Evolutionary conservation across 2,329 filamentous ascomycete genomes (phyloP).

Genomic region (Trichoderma endophyticum): DNA sequence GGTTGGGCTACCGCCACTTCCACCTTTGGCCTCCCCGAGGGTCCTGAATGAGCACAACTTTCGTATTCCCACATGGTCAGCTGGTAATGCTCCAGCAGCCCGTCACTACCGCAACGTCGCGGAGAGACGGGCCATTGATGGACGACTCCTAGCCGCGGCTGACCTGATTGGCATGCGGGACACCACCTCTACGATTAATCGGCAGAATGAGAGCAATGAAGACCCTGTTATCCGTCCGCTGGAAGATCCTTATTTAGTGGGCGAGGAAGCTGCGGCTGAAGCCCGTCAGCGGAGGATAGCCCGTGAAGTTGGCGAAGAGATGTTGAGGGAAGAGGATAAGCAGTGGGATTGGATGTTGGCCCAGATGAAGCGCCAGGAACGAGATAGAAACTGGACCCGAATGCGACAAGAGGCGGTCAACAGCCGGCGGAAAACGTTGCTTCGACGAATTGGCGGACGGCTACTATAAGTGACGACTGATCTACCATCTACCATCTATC

Average conservation of each 20-base stretch:
- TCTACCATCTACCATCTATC: background rate
- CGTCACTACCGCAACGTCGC: slow-evolving; percentile 64
- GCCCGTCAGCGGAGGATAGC: slow-evolving; percentile 56
- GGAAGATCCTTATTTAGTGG: slow-evolving; percentile 66
- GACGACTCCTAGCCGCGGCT: slow-evolving; percentile 33
- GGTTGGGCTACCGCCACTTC: slow-evolving; percentile 51
- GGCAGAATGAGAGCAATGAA: slow-evolving; percentile 14
- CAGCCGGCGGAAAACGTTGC: slow-evolving; percentile 36
- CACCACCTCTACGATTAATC: background rate
- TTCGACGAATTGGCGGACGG: slow-evolving; percentile 39
- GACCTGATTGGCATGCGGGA: slow-evolving; percentile 20
- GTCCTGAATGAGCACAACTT: slow-evolving; percentile 50
- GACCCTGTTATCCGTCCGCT: slow-evolving; percentile 44
- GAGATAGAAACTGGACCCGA: slow-evolving; percentile 47
- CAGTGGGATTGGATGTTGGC: slow-evolving; percentile 60
- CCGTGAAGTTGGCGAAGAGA: slow-evolving; percentile 53
- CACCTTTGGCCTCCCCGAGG: slow-evolving; percentile 37
- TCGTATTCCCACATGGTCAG: slow-evolving; percentile 58
- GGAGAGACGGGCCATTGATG: slow-evolving; percentile 54
- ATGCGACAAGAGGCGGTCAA: slow-evolving; percentile 40
- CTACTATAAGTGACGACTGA: slow-evolving; percentile 19
- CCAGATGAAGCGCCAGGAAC: slow-evolving; percentile 50
- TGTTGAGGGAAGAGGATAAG: slow-evolving; percentile 55
- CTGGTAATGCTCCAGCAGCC: slow-evolving; percentile 50
- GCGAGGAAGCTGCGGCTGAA: slow-evolving; percentile 59